A percentile compares a stretch with the other conserved stretches of the same genome.
Evolutionary conservation across 176 grass and related monocot species (phyloP).

Genomic region (Lolium perenne): DNA sequence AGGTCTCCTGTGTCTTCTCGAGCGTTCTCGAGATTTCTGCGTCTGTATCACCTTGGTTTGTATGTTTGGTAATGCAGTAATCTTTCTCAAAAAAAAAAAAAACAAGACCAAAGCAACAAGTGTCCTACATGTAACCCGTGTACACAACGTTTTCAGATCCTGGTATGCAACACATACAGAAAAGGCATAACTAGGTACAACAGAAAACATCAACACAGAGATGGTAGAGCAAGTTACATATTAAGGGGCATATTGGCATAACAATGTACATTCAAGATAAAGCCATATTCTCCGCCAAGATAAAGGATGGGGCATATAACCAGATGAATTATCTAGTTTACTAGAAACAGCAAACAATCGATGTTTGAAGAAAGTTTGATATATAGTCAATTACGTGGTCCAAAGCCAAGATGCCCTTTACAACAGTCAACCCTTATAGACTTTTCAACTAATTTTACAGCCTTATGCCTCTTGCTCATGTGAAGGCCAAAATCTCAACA

Average conservation of each 20-base stretch:
- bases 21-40: too few relatives aligned
- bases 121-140: not conserved
- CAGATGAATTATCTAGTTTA: not conserved
- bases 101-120: not conserved
- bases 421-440: slow-evolving; percentile 52
- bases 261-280: not conserved
- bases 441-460: slow-evolving; percentile 40
- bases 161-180: not conserved
- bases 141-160: not conserved
- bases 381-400: slow-evolving; percentile 37
- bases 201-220: not conserved
- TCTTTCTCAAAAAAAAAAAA: too few relatives aligned
- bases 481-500: slow-evolving; percentile 46
- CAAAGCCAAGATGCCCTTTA: slow-evolving; percentile 38
- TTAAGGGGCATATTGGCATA: not conserved
- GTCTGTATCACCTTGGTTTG: too few relatives aligned
- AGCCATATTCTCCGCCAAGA: not conserved
- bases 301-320: not conserved
- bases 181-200: not conserved
- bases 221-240: not conserved
- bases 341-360: not conserved
- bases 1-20: too few relatives aligned
- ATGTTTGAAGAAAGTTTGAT: not conserved
- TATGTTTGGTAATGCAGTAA: too few relatives aligned
- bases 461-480: slow-evolving; percentile 29